Conservation (phyloP, 306 rosid genomes). For the Begonia peltatifolia region DNA sequence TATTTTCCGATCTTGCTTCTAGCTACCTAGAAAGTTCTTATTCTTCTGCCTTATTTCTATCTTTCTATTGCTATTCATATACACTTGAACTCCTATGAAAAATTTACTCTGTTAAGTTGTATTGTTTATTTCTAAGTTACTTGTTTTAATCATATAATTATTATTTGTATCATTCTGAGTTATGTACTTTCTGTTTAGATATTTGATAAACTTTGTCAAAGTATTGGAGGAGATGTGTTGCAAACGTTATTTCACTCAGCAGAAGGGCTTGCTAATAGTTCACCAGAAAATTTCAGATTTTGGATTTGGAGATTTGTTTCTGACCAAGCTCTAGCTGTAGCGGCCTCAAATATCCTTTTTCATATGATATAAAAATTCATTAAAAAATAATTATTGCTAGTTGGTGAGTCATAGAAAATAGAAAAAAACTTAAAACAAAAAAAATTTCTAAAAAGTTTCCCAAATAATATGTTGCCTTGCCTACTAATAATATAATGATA, state of each 20-base stretch:
- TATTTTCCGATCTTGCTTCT: background rate
- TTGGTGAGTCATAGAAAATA: no score
- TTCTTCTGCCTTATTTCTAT: no score
- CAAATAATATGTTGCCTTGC: no score
- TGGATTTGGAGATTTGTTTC: slow-evolving; percentile 77
- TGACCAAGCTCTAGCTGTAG: slow-evolving; percentile 66
- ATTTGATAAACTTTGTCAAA: slow-evolving; percentile 95
- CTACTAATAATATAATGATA: no score
- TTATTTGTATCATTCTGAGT: no score
- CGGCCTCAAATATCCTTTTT: slow-evolving; percentile 91
- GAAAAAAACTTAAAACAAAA: no score
- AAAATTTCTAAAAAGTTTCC: no score
- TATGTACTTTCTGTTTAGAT: slow-evolving; percentile 43
- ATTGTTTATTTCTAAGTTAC: no score
- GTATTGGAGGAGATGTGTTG: slow-evolving; percentile 81
- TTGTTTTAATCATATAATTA: no score
- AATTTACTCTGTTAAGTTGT: no score
- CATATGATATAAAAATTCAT: background rate
- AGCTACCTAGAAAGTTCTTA: background rate
- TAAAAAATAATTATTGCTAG: background rate
- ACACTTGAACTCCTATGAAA: no score
- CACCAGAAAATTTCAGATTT: slow-evolving; percentile 45
- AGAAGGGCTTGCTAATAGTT: slow-evolving; percentile 72
- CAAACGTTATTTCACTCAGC: slow-evolving; percentile 85
- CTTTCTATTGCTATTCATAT: no score